Percentiles rank a stretch among this genome's conserved stretches.
Conservation (phyloP, 176 grass and related monocot genomes). For the Tillandsia fasciculata region DNA sequence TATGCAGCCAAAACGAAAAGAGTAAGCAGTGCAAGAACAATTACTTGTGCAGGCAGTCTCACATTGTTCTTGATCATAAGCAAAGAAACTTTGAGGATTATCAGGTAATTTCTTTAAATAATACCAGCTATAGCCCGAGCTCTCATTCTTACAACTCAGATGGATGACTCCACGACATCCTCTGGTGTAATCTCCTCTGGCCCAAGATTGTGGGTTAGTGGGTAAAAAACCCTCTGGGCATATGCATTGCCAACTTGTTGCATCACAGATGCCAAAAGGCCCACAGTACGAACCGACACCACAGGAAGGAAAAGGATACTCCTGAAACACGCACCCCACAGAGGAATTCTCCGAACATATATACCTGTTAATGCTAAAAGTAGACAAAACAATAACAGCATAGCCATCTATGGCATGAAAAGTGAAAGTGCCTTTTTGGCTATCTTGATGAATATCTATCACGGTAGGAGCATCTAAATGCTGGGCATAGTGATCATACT, state of each 20-base stretch:
- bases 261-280: conserved; percentile 34
- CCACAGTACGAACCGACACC: conserved; percentile 39
- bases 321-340: no score
- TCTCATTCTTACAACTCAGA: conserved; percentile 10
- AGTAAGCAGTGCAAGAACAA: conserved; percentile 34
- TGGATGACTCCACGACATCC: conserved; percentile 29
- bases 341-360: conserved; percentile 25
- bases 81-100: not conserved
- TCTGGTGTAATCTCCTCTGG: conserved; percentile 10
- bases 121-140: no score
- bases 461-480: no score
- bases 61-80: conserved; percentile 13
- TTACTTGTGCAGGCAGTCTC: conserved; percentile 32
- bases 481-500: no score
- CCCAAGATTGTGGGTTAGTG: conserved; percentile 14
- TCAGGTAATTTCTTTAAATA: conserved; percentile 32
- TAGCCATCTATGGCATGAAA: no score
- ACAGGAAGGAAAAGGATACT: conserved; percentile 29
- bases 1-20: conserved; percentile 4
- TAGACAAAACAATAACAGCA: conserved; percentile 19
- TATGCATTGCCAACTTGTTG: conserved; percentile 12
- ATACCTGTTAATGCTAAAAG: conserved; percentile 8
- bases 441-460: no score
- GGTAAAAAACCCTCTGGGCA: conserved; percentile 14
- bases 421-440: no score